Conservation (phyloP, 768 basidiomycete genomes). For the Hortiboletus flavorubellus region DNA sequence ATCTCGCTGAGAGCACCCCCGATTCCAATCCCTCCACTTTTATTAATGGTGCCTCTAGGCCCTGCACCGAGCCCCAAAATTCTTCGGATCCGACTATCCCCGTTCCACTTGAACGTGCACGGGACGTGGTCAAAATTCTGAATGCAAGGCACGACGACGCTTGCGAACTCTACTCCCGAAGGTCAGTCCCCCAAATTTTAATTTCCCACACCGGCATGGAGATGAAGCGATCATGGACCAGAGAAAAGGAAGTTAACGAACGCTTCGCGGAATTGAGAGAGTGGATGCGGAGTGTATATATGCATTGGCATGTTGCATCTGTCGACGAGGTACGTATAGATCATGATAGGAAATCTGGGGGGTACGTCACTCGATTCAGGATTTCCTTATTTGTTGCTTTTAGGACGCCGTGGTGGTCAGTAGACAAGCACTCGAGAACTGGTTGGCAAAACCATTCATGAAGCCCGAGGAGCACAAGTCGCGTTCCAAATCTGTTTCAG, state of each 20-base stretch:
- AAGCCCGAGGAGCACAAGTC: conserved; percentile 23
- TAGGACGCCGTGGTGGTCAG: conserved; percentile 61
- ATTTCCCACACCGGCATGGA: conserved; percentile 14
- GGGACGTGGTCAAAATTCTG: conserved; percentile 48
- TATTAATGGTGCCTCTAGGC: conserved; percentile 23
- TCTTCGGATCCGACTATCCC: conserved; percentile 25
- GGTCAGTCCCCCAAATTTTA: conserved; percentile 36
- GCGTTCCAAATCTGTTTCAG: conserved; percentile 14
- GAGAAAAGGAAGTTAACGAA: conserved; percentile 40
- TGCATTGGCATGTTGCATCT: conserved; percentile 52
- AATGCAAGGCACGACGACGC: conserved; percentile 55
- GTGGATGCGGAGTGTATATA: conserved; percentile 59
- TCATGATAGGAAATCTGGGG: conserved; percentile 3
- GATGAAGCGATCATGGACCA: conserved; percentile 25
- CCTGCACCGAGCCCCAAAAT: conserved; percentile 7
- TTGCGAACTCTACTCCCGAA: conserved; percentile 46
- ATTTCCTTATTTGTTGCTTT: conserved; percentile 15
- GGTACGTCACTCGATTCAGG: conserved; percentile 4
- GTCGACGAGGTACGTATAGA: conserved; percentile 43
- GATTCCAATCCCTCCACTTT: conserved; percentile 11
- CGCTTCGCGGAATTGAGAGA: conserved; percentile 50
- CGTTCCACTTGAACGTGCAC: conserved; percentile 53
- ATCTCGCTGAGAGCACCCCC: conserved; percentile 17
- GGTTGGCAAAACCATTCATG: conserved; percentile 44
- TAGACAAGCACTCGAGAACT: conserved; percentile 55